These are phyloP conservation scores for Albugo laibachii DNA, from an alignment of 352 stramenopile genomes.

Conservation along the genomic window DNA sequence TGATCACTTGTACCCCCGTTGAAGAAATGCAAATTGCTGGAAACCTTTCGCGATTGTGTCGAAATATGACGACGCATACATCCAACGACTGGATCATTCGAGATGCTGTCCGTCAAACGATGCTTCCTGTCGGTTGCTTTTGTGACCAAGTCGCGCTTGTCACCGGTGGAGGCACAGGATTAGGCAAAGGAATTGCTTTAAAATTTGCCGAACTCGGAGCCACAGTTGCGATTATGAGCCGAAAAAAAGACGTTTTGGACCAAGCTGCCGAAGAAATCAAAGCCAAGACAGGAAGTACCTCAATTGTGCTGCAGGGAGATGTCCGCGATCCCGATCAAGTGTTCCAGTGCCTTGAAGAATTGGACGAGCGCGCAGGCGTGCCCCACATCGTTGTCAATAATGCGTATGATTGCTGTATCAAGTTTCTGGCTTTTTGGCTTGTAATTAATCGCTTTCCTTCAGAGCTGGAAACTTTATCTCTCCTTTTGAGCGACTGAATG, in stretches of 20 bases:
- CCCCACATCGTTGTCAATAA: constrained; percentile 71
- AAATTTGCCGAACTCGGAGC: constrained; percentile 85
- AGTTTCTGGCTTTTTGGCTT: too few species aligned
- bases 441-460: too few species aligned
- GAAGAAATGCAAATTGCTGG: too few species aligned
- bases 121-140: constrained; percentile 48
- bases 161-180: constrained; percentile 87
- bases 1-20: too few species aligned
- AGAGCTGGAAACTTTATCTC: constrained; percentile 92
- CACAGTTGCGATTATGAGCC: constrained; percentile 88
- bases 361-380: constrained; percentile 35
- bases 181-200: constrained; percentile 88
- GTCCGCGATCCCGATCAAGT: constrained; percentile 81
- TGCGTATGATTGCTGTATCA: constrained; percentile 12
- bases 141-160: constrained; percentile 80
- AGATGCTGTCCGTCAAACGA: constrained; percentile 6
- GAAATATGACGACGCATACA: too few species aligned
- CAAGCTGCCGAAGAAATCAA: constrained; percentile 62
- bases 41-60: too few species aligned
- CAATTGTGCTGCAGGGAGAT: constrained; percentile 62
- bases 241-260: constrained; percentile 81
- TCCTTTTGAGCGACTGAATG: constrained; percentile 76
- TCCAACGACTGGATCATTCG: too few species aligned
- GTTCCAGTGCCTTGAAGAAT: constrained; percentile 58
- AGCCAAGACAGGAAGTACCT: constrained; percentile 27